These are phyloP conservation scores for Podospora didyma DNA, from an alignment of 495 filamentous ascomycete genomes.

Conservation along the genomic window DNA sequence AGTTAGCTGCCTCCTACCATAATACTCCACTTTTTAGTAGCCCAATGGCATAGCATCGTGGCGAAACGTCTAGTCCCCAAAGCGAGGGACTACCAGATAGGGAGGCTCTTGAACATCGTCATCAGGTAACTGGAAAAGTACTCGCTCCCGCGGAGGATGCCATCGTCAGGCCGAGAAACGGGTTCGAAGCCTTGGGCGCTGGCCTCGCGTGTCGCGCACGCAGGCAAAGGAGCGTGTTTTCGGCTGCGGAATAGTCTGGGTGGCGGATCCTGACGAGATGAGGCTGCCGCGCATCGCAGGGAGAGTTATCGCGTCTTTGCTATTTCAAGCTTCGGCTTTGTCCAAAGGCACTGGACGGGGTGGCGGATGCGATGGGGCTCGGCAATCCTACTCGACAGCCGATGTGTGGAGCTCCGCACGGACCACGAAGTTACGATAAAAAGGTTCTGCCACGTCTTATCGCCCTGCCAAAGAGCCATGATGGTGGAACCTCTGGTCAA, in stretches of 20 bases:
- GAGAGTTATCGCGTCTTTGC: not conserved
- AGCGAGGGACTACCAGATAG: not conserved
- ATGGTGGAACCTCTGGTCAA: not conserved
- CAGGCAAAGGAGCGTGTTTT: not conserved
- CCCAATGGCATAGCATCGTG: not conserved
- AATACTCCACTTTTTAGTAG: not conserved
- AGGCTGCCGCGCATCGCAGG: not conserved
- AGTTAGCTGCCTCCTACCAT: conserved; percentile 1
- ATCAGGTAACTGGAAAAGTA: not conserved
- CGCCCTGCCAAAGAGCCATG: not conserved
- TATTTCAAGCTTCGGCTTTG: not conserved
- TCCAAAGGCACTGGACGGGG: not conserved
- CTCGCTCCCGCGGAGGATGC: not conserved
- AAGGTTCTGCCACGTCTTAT: not conserved
- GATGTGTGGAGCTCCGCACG: not conserved
- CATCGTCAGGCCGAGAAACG: not conserved
- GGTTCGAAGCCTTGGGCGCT: not conserved
- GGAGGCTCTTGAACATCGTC: not conserved
- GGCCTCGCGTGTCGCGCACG: not conserved
- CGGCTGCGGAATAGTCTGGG: not conserved
- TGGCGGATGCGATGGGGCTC: not conserved
- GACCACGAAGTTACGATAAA: not conserved
- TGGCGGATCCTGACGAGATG: not conserved
- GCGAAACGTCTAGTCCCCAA: not conserved
- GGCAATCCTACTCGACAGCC: not conserved